Base-by-base conservation (phyloP, 2,329 filamentous ascomycete species). In the Stagonosporopsis tanaceti region DNA sequence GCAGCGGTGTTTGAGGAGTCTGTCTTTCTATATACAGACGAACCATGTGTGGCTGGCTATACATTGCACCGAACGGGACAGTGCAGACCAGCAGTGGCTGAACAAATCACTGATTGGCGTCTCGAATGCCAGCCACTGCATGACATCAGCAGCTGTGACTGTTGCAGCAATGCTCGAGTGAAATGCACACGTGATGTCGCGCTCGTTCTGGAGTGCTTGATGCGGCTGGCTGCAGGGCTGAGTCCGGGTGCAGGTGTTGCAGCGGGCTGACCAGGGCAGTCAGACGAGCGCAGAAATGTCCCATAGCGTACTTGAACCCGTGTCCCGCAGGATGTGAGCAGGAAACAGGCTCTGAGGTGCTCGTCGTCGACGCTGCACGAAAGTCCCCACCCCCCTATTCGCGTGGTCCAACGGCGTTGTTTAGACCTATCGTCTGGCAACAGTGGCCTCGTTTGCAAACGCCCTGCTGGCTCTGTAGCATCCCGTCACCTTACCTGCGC, bases 381-480 rank as follows among this genome's bases (percentile, higher is more conserved):
- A 24, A 35, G 32, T 27, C 53, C 32, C 34, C 24, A 17, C 37
- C 30, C 51, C 57, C 52, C 44, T 50, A 38, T 55, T 34, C 39
- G 39, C 47, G 38, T 50, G 39, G 47, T 51, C 35, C 47, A 50
- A 46, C 56, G 50, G 56, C 50, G 55, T 47, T 47, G 47, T 54
- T 59, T 55, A 38, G 42, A 46, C 55, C 55, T 58, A 51, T 54
- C 41, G 42, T 44, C 44, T 48, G 47, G 27, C 52, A 48, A 55
- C 42, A 52, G 30, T 41, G 47, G 57, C 51, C 47, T 37, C 20
- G 45, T 41, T 42, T 27, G 59, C 61, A 66, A 64, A 61, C 69
- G 62, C 54, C 50, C 59, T 62, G 62, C 62, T 65, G 65, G 57
- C 65, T 61, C 57, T 62, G 46, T 53, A 63, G 59, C 58, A 47